Conservation (phyloP, 805 yeast species). For the Pichia occidentalis region DNA sequence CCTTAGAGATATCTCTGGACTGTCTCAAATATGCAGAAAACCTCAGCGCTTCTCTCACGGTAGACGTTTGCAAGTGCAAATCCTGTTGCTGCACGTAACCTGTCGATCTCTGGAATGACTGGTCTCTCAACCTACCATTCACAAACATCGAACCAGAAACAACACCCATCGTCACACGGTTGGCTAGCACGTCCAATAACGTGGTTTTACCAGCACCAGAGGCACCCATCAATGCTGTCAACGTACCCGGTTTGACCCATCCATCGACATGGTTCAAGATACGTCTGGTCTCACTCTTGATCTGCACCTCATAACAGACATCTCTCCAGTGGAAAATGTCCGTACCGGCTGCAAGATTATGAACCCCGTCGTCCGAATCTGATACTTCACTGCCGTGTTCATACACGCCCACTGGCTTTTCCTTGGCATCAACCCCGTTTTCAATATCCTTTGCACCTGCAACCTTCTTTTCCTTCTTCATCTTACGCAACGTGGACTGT, state of each 20-base stretch:
- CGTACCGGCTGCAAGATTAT: conserved; percentile 27
- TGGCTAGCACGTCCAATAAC: conserved; percentile 45
- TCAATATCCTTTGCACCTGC: conserved; percentile 26
- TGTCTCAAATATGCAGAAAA: conserved; percentile 48
- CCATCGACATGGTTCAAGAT: conserved; percentile 66
- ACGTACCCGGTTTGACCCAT: conserved; percentile 77
- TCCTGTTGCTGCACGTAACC: conserved; percentile 60
- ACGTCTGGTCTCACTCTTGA: conserved; percentile 53
- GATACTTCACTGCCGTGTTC: conserved; percentile 17
- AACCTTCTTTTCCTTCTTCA: conserved; percentile 35
- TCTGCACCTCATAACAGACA: conserved; percentile 62
- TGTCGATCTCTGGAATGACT: conserved; percentile 46
- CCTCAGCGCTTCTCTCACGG: conserved; percentile 49
- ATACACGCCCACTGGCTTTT: conserved; percentile 23
- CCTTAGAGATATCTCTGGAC: conserved; percentile 32
- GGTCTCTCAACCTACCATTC: conserved; percentile 43
- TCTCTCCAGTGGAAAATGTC: conserved; percentile 75
- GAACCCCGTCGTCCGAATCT: conserved; percentile 23
- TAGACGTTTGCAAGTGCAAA: conserved; percentile 43
- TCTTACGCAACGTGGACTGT: conserved; percentile 38
- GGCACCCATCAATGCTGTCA: conserved; percentile 67
- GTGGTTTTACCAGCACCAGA: conserved; percentile 64
- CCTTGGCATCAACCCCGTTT: conserved; percentile 16
- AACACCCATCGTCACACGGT: conserved; percentile 49
- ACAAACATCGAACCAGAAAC: conserved; percentile 54